Evolutionary conservation across 2,329 filamentous ascomycete genomes (phyloP), one percentile per base, ranked within the genome.

Genomic region (Monosporascus sp.): DNA sequence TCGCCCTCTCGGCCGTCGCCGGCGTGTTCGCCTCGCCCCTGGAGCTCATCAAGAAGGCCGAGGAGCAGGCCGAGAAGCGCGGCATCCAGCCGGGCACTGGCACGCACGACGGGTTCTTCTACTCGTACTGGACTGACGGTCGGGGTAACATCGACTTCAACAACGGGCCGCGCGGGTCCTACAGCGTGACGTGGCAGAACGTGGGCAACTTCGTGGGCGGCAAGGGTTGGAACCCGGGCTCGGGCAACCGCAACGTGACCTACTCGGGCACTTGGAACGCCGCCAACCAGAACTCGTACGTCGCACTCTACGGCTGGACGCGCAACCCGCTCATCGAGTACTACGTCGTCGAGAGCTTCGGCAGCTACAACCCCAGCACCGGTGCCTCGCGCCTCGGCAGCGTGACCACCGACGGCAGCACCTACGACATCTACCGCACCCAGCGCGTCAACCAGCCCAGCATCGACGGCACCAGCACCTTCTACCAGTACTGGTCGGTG

Each of bases 41-140:
- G 43, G 65, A 66, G 9, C 62, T 66, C 37, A 56, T 62, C 56
- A 9, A 46, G 24, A 24, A 14, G 14, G 5, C 6, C 7, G n/a
- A 46, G 24, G 38, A 41, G 38, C 18, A n/a, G 1, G 17, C 50
- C 37, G 48, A 51, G 43, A 64, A 53, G 17, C 55, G 58, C 38
- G 61, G 61, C 31, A 65, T 64, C 3, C 58, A 60, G 20, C 56
- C 65, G 9, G 64, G 65, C 54, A 65, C 63, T 17, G 65, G 65
- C 52, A 63, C 57, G 28, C 54, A 80, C 73, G 78, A 82, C 64
- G 81, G 81, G 57, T 85, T 77, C 72, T 85, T 79, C 73, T 85
- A 81, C 70, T 82, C 78, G 15, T 84, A 76, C 72, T 86, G 80
- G 79, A 81, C 68, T 44, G 81, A 85, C 56, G 78, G 78, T n/a